Base-by-base conservation (phyloP, 768 basidiomycete genomes). In the Boletus rex-veris region DNA sequence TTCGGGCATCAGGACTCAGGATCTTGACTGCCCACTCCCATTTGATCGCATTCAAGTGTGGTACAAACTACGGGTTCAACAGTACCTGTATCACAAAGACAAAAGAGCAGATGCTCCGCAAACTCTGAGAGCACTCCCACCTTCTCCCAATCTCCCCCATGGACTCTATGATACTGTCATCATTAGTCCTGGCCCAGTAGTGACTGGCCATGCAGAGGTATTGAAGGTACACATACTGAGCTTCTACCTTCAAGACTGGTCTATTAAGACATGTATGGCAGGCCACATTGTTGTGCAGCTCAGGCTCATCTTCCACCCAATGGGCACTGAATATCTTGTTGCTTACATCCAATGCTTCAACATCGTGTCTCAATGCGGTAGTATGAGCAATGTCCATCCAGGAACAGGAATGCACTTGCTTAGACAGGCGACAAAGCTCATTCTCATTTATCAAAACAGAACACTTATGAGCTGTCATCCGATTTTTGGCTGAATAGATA, bases 11-110 rank as follows among this genome's bases (percentile, higher is more conserved):
- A 41, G 19, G 16, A 44, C 43, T 44, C 43, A 31, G n/a, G 7
- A 44, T 6, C 11, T 41, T 2, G 1, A 42, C 21, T 35, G 6
- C 12, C 21, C n/a, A 7, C 52, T 46, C 11, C 52, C 21, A 3
- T 53, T 52, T 19, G 38, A 53, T 28, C n/a, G 6, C n/a, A 47
- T 53, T 12, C 46, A 48, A n/a, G 26, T 47, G 3, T 53, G 52
- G 52, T 42, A 43, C 52, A 48, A 39, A 26, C 5, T 24, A 24
- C 5, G 4, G 3, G 24, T 24, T 24, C 24, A 24, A 5, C 24
- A 24, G 4, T 24, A 4, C 24, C 24, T 24, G 3, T 24, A 24
- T 24, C 24, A 5, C 21, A 3, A 21, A 21, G 21, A 21, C 21
- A 21, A 41, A n/a, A 16, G 16, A 19, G 30, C 33, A 15, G 39